These are phyloP conservation scores for Didymella pinodella DNA, from an alignment of 2,329 filamentous ascomycete species.

Conservation along the genomic window DNA sequence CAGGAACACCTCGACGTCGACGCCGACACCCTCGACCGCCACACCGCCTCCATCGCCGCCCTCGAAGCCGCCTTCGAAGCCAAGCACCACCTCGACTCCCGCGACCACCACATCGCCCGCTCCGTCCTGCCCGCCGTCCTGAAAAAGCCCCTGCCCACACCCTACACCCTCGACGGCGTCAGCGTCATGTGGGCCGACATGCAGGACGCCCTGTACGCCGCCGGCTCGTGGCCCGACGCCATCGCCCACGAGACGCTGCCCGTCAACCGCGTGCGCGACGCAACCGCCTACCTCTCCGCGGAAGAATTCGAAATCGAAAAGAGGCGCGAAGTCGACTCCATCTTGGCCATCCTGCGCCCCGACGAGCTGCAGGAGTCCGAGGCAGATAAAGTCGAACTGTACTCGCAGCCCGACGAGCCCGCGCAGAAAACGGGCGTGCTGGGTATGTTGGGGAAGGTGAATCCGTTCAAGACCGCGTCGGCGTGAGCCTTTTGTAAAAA, in stretches of 20 bases:
- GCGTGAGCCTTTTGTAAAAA: slow-evolving; percentile 16
- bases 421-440: slow-evolving; percentile 27
- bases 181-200: slow-evolving; percentile 47
- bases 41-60: slow-evolving; percentile 24
- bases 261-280: slow-evolving; percentile 23
- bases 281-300: slow-evolving; percentile 26
- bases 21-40: slow-evolving; percentile 21
- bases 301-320: slow-evolving; percentile 34
- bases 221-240: slow-evolving; percentile 29
- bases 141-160: slow-evolving; percentile 28
- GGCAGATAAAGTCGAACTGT: slow-evolving; percentile 8
- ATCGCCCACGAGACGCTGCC: slow-evolving; percentile 35
- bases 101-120: slow-evolving; percentile 35
- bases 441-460: slow-evolving; percentile 21
- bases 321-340: slow-evolving; percentile 25
- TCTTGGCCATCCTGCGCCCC: slow-evolving; percentile 25
- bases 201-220: slow-evolving; percentile 42
- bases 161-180: slow-evolving; percentile 39
- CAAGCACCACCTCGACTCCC: slow-evolving; percentile 25
- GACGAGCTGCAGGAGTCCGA: slow-evolving; percentile 6
- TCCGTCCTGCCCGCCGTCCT: slow-evolving; percentile 34
- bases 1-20: slow-evolving; percentile 23
- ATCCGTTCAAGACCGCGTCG: slow-evolving; percentile 31
- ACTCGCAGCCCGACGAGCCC: background rate
- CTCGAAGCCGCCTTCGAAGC: slow-evolving; percentile 38